phyloP scores from a whole-genome alignment of 1,139 yeast species.

The Sugiyamaella xylanicola region DNA sequence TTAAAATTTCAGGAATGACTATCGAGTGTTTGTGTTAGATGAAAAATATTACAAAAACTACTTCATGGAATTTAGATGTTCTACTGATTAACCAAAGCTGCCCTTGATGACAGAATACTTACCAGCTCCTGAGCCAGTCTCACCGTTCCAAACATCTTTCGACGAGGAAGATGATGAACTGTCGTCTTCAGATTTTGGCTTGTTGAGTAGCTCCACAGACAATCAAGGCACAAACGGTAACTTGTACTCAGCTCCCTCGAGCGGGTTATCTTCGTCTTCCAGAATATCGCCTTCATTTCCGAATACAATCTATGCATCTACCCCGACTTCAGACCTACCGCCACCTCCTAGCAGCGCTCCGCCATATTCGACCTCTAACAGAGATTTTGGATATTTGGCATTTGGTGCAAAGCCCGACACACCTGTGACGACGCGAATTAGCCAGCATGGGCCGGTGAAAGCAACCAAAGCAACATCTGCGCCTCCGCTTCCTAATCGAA shows the following conservation, averaged over 20 bases:
- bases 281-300: slow-evolving; percentile 10
- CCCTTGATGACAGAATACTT: slow-evolving; percentile 33
- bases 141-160: slow-evolving; percentile 36
- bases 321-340: slow-evolving; percentile 3
- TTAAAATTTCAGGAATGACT: too few species aligned
- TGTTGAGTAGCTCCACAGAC: background rate
- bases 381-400: background rate
- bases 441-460: background rate
- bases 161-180: slow-evolving; percentile 18
- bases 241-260: slow-evolving; percentile 3
- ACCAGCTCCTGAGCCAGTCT: slow-evolving; percentile 37
- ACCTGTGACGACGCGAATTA: background rate
- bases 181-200: slow-evolving; percentile 13
- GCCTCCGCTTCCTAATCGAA: background rate
- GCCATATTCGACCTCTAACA: background rate
- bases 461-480: background rate
- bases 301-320: slow-evolving; percentile 6
- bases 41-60: background rate
- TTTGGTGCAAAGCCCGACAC: background rate
- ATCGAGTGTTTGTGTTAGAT: background rate
- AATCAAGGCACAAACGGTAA: background rate
- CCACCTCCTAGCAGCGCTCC: slow-evolving; percentile 11
- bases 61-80: background rate
- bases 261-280: slow-evolving; percentile 12
- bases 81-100: background rate